Percentiles rank a stretch among this genome's conserved stretches.
Conservation (phyloP, 2,329 filamentous ascomycete genomes). For the Ambrosiella xylebori region DNA sequence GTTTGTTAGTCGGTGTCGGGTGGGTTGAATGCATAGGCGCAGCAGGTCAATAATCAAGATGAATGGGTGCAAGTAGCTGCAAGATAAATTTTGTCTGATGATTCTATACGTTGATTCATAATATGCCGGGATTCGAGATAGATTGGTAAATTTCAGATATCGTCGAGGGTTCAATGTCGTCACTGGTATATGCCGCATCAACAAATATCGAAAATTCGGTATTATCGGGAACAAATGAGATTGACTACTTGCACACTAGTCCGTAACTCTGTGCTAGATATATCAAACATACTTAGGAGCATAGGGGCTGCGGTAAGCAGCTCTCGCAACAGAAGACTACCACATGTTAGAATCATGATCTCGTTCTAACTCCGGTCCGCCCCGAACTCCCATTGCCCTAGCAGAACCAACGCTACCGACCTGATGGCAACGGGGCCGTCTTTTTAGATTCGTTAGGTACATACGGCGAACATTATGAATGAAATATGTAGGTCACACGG, state of each 20-base stretch:
- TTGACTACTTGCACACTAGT: too few species aligned
- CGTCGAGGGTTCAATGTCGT: too few species aligned
- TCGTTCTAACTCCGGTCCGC: neutral
- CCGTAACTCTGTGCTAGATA: neutral
- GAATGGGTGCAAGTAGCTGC: neutral
- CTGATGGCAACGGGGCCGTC: neutral
- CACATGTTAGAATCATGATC: neutral
- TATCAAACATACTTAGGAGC: slow-evolving; percentile 42
- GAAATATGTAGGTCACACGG: neutral
- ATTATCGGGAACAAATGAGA: too few species aligned
- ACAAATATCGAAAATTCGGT: too few species aligned
- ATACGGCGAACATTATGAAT: slow-evolving; percentile 13
- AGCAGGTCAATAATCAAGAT: too few species aligned
- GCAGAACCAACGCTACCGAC: neutral
- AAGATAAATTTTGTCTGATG: neutral
- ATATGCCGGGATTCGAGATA: too few species aligned
- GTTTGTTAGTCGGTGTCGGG: neutral
- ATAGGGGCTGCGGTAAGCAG: slow-evolving; percentile 42
- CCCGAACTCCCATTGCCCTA: neutral
- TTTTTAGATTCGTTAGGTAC: neutral
- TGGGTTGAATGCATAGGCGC: neutral
- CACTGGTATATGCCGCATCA: too few species aligned
- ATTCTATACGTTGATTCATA: too few species aligned
- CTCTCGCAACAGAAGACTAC: slow-evolving; percentile 11
- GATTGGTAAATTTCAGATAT: too few species aligned